Evolutionary conservation across 257 asterid genomes (phyloP).

Genomic region (Asclepias syriaca): DNA sequence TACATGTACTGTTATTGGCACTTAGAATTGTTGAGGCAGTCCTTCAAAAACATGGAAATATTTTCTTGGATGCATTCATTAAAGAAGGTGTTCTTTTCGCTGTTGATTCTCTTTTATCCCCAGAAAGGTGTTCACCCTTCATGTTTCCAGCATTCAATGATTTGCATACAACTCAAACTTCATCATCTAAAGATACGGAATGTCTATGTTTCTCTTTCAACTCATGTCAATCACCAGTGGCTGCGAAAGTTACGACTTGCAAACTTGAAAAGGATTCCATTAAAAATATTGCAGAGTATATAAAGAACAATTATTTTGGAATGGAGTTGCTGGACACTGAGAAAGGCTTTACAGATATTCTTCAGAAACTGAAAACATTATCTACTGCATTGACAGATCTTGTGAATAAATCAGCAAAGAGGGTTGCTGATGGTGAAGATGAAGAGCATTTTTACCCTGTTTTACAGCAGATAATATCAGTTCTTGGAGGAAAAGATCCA

Average conservation of each 20-base stretch:
- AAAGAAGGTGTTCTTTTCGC: constrained; percentile 89
- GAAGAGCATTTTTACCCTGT: constrained; percentile 53
- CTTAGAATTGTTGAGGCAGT: constrained; percentile 73
- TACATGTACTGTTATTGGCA: constrained; percentile 59
- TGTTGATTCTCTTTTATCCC: constrained; percentile 53
- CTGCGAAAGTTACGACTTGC: constrained; percentile 43
- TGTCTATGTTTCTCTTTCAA: constrained; percentile 76
- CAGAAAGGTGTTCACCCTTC: constrained; percentile 44
- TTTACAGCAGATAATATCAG: constrained; percentile 56
- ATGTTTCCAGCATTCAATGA: constrained; percentile 48
- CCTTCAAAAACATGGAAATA: constrained; percentile 68
- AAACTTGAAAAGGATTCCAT: constrained; percentile 58
- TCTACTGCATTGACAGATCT: constrained; percentile 41
- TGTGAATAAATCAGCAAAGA: constrained; percentile 32
- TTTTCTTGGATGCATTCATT: constrained; percentile 59
- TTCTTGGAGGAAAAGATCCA: constrained; percentile 58
- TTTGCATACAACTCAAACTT: constrained; percentile 26
- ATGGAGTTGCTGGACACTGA: constrained; percentile 55
- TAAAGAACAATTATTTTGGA: constrained; percentile 55
- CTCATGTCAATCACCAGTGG: constrained; percentile 33
- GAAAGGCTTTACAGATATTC: constrained; percentile 65
- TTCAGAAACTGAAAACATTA: constrained; percentile 62
- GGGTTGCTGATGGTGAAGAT: constrained; percentile 32
- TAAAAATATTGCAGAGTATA: constrained; percentile 63
- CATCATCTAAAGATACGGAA: constrained; percentile 34